Evolutionary conservation across 2,329 filamentous ascomycete genomes (phyloP).

Genomic region (Neonectria neomacrospora): DNA sequence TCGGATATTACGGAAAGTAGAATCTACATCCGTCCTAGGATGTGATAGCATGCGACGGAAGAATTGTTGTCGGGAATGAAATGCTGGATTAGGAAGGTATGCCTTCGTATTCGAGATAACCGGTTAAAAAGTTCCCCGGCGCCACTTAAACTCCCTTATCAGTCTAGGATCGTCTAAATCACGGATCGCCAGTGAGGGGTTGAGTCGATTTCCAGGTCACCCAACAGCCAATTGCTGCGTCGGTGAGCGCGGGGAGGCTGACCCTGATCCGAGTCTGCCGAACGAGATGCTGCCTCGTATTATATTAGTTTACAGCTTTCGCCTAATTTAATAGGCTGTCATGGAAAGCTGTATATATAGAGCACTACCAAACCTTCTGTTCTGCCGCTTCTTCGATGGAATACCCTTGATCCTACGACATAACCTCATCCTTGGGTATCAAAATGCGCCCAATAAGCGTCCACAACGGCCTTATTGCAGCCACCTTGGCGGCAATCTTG

Average conservation of each 20-base stretch:
- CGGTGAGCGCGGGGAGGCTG: not conserved
- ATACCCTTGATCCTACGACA: too few species aligned
- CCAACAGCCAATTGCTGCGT: not conserved
- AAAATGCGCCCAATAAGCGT: not conserved
- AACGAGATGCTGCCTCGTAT: not conserved
- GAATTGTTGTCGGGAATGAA: not conserved
- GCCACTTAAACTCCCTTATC: not conserved
- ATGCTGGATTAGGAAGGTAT: conserved; percentile 3
- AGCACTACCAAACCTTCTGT: not conserved
- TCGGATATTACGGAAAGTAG: not conserved
- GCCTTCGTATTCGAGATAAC: not conserved
- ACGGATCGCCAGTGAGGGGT: not conserved
- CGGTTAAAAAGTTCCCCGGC: not conserved
- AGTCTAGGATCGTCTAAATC: not conserved
- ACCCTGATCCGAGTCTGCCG: conserved; percentile 2
- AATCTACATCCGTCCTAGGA: not conserved
- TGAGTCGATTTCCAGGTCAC: not conserved
- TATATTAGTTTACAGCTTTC: not conserved
- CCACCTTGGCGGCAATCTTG: not conserved
- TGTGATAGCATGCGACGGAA: not conserved
- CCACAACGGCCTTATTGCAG: not conserved
- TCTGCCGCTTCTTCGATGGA: not conserved
- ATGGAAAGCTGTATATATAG: not conserved
- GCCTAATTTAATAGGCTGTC: not conserved
- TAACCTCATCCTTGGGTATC: not conserved